These are phyloP conservation scores for Podaxis sp. DNA, from an alignment of 768 basidiomycete species.

Conservation along the genomic window DNA sequence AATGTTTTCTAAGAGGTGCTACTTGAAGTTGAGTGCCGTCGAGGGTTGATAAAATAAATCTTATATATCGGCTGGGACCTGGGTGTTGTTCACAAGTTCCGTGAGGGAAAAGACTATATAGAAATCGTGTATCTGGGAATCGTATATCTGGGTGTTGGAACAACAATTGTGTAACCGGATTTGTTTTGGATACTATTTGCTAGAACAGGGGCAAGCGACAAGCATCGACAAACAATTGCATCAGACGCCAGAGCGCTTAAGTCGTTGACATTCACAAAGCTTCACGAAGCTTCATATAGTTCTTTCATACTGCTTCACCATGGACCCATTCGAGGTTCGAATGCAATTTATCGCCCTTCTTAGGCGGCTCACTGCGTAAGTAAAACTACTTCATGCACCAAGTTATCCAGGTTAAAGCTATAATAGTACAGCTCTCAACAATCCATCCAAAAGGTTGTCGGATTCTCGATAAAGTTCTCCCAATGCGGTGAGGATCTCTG, in stretches of 20 bases:
- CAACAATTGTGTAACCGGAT: not conserved
- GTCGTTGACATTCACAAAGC: not conserved
- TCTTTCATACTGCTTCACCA: constrained; percentile 8
- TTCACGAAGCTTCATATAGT: not conserved
- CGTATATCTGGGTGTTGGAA: not conserved
- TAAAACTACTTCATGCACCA: constrained; percentile 11
- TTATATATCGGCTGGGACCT: too few species aligned
- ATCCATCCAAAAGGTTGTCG: constrained; percentile 86
- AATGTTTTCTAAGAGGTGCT: not conserved
- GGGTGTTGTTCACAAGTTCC: too few species aligned
- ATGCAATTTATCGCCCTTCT: constrained; percentile 36
- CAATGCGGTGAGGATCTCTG: constrained; percentile 89
- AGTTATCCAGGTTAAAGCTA: constrained; percentile 18
- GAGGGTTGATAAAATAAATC: too few species aligned
- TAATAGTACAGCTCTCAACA: constrained; percentile 63
- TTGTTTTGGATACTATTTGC: not conserved
- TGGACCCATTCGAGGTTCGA: constrained; percentile 41
- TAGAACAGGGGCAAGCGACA: not conserved
- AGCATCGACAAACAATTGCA: not conserved
- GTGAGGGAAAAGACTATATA: not conserved
- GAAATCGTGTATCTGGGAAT: not conserved
- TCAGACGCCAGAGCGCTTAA: not conserved
- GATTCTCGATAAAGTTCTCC: constrained; percentile 79
- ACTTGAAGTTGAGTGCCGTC: not conserved
- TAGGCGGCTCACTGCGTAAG: constrained; percentile 35